Evolutionary conservation across 176 grass and related monocot species (phyloP).

Genomic region (Calamus simplicifolius): DNA sequence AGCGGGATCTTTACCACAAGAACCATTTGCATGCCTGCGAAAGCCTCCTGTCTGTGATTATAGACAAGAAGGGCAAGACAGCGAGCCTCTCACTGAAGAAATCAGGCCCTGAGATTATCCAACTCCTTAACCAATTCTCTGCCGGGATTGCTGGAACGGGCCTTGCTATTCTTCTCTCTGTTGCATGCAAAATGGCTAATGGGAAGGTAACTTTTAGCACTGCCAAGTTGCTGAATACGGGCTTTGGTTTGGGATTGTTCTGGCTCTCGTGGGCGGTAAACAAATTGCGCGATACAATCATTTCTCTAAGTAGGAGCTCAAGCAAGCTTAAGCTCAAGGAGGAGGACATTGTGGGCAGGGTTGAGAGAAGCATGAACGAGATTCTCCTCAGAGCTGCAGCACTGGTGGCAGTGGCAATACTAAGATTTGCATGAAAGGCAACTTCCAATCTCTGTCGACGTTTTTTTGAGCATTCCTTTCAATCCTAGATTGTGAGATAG

Average conservation of each 20-base stretch:
- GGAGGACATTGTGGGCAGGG: constrained; percentile 37
- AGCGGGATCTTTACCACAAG: constrained; percentile 53
- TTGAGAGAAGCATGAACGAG: constrained; percentile 51
- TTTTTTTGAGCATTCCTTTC: too few relatives aligned
- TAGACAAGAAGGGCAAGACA: constrained; percentile 42
- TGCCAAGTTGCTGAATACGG: constrained; percentile 50
- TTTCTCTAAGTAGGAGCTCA: constrained; percentile 35
- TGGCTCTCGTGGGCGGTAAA: constrained; percentile 79
- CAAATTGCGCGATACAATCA: constrained; percentile 59
- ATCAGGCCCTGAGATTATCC: constrained; percentile 48
- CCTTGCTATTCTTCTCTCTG: constrained; percentile 75
- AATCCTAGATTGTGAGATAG: too few relatives aligned
- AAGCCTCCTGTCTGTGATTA: constrained; percentile 64
- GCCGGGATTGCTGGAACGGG: constrained; percentile 83
- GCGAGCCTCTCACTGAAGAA: constrained; percentile 56
- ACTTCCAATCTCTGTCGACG: too few relatives aligned
- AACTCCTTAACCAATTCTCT: constrained; percentile 72
- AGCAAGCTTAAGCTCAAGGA: constrained; percentile 36
- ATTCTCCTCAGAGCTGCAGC: constrained; percentile 51
- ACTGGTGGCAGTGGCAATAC: constrained; percentile 51
- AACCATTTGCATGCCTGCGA: constrained; percentile 73
- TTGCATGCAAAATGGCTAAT: constrained; percentile 55
- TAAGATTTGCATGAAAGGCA: constrained; percentile 56
- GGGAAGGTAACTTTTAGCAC: constrained; percentile 43
- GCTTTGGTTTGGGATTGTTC: constrained; percentile 78